Base-by-base conservation (phyloP, 1,284 basidiomycete genomes). In the Cutaneotrichosporon cavernicola region DNA sequence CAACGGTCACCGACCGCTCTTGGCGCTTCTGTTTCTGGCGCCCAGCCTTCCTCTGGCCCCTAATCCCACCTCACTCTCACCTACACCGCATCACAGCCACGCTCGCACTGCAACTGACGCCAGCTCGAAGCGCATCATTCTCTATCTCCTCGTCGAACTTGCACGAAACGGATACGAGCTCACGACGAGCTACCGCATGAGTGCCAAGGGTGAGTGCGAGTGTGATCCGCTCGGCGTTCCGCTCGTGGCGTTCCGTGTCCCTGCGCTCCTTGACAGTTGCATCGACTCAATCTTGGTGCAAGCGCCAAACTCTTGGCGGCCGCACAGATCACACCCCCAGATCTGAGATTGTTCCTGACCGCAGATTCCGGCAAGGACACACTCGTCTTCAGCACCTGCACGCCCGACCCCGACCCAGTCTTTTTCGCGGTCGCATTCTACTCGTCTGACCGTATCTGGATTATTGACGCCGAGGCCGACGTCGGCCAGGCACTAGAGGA, bases 381-480 rank as follows among this genome's bases (percentile, higher is more conserved):
- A 1, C 63, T 79, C 30, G 70, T 73, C 22, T 78, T 79, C 64
- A 32, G 72, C 11, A 66, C 56, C 14, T 69, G 69, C 49, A 70
- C 72, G 38, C 76, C 75, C 7, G 77, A 79, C 59, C 76, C 77
- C 2, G 76, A 79, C 34, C 75, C 77, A 1, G 67, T 77, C 32
- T 76, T 79, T 70, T 76, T 79, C 63, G 72, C 72, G 1, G 74
- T 79, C 1, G 74, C 71, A 0, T 79, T 78, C 67, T 71, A 78
- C 68, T 74, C 72, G 11, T 62, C 61, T 52, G 77, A 79, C 63
- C 59, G 76, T 40, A 71, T 79, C 50, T 79, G 76, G 76, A 77
- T 79, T 59, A 79, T 79, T 56, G 77, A 79, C 60, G 75, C 77
- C 30, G 75, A 76, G 55, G 76, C 75, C 3, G 77, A 79, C 43